Conservation (phyloP, 495 filamentous ascomycete species). For the Copromyces sp. region DNA sequence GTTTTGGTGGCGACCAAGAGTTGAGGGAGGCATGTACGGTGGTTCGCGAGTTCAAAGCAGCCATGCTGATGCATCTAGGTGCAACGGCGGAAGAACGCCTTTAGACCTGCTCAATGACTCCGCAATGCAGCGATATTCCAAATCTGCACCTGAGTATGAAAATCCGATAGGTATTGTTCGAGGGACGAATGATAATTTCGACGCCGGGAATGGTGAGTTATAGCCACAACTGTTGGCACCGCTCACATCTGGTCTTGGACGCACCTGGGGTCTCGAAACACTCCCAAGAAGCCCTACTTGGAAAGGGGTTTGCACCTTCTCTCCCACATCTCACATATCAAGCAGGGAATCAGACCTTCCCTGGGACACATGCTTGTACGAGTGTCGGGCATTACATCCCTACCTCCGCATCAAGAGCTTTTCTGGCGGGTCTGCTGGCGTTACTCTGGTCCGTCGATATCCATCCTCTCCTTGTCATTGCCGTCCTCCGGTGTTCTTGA, state of each 20-base stretch:
- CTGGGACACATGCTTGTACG: background rate
- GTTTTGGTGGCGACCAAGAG: background rate
- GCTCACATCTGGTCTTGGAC: background rate
- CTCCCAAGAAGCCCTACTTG: background rate
- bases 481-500: slow-evolving; percentile 9
- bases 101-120: background rate
- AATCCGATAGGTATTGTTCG: background rate
- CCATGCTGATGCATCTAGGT: background rate
- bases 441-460: slow-evolving; percentile 21
- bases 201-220: background rate
- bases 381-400: background rate
- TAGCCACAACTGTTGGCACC: background rate
- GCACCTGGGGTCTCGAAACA: background rate
- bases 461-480: slow-evolving; percentile 23
- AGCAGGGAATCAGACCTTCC: background rate
- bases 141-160: background rate
- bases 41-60: background rate
- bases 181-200: background rate
- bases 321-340: background rate
- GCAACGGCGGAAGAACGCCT: background rate
- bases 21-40: background rate
- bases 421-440: background rate
- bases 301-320: background rate
- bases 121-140: background rate
- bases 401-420: slow-evolving; percentile 1